These are phyloP conservation scores for Annona squamosa DNA, from an alignment of 164 flowering plant genomes.

Conservation along the genomic window DNA sequence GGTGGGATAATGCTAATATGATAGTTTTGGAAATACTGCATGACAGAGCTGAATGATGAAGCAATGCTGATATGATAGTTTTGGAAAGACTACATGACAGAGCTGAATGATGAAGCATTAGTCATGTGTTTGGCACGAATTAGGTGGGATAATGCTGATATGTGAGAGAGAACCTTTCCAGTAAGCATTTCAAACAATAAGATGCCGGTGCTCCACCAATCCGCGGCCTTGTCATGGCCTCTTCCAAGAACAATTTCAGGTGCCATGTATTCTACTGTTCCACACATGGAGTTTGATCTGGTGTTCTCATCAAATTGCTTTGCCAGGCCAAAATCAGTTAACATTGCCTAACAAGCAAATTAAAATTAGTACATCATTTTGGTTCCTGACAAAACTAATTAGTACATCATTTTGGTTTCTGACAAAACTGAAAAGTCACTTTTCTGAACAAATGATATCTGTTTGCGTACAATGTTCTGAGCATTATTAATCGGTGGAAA, in stretches of 20 bases:
- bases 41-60: no score
- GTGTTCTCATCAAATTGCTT: conserved; percentile 71
- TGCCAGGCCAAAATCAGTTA: conserved; percentile 95
- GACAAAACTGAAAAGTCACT: not conserved
- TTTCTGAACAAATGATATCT: no score
- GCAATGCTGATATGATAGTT: no score
- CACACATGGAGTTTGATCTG: conserved; percentile 84
- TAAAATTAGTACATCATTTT: no score
- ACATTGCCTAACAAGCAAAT: conserved; percentile 43
- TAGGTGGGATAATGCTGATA: not conserved
- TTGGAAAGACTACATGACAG: no score
- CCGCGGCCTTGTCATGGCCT: conserved; percentile 92
- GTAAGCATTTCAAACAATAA: conserved; percentile 86
- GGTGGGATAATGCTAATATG: no score
- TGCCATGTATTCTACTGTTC: conserved; percentile 91
- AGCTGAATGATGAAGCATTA: no score
- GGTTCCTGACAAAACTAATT: not conserved
- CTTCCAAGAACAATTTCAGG: conserved; percentile 88
- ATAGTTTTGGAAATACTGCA: no score
- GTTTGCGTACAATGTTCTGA: no score
- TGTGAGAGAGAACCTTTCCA: conserved; percentile 54
- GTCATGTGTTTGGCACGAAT: no score
- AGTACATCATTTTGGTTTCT: not conserved
- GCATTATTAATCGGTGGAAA: no score
- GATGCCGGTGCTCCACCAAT: conserved; percentile 98